phyloP scores from a whole-genome alignment of 2,329 filamentous ascomycete species.

The Stromatinia cepivora region DNA sequence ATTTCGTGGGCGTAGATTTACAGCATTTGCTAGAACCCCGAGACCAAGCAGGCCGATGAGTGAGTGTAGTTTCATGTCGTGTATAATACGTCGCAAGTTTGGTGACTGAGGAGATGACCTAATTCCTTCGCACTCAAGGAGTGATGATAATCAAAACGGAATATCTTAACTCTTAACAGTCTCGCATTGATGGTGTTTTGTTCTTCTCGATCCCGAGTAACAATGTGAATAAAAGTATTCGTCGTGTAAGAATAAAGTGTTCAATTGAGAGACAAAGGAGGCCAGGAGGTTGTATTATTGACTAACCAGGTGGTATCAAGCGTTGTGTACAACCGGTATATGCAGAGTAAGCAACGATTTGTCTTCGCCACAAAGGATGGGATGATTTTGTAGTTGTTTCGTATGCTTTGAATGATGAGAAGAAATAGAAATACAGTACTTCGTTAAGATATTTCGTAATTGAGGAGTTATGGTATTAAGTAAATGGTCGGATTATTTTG shows the following conservation, averaged over 20 bases:
- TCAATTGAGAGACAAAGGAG: conserved; percentile 17
- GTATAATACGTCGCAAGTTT: conserved; percentile 12
- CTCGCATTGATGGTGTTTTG: conserved; percentile 31
- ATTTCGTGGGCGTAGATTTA: conserved; percentile 59
- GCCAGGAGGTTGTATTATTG: background rate
- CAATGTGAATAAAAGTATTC: background rate
- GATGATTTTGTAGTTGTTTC: background rate
- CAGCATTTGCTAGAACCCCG: conserved; percentile 49
- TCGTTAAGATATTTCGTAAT: too few species aligned
- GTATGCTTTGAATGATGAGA: background rate
- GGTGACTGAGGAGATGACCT: background rate
- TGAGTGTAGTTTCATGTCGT: conserved; percentile 44
- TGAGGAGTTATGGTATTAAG: background rate
- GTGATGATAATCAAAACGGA: conserved; percentile 5
- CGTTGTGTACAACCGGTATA: background rate
- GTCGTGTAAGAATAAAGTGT: conserved; percentile 9
- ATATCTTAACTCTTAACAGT: conserved; percentile 25
- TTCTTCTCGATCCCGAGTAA: background rate
- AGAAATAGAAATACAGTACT: background rate
- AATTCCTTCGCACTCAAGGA: background rate
- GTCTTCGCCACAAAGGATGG: conserved; percentile 4
- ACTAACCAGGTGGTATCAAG: conserved; percentile 20
- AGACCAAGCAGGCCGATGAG: conserved; percentile 56
- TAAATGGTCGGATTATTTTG: background rate
- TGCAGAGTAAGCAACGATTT: background rate